Conservation (phyloP, 345 rosid species). For the Fremontodendron californicum region DNA sequence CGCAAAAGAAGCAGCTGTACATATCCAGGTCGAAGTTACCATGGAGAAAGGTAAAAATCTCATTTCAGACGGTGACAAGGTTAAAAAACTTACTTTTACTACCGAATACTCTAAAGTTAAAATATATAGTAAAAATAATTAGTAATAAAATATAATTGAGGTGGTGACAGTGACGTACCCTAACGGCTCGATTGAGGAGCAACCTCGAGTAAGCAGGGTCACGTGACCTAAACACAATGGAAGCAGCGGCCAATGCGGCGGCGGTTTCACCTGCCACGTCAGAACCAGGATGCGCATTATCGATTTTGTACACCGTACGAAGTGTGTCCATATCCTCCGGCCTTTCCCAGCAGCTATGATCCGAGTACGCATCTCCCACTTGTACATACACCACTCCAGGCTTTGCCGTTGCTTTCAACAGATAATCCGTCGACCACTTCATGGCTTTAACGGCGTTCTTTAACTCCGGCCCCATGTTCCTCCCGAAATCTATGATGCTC, state of each 20-base stretch:
- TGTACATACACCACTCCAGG: constrained; percentile 64
- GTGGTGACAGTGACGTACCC: constrained; percentile 46
- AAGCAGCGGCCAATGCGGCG: constrained; percentile 94
- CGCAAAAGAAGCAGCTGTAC: neutral
- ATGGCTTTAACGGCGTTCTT: constrained; percentile 62
- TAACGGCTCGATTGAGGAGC: constrained; percentile 66
- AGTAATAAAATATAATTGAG: constrained; percentile 8
- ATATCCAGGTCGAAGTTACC: neutral
- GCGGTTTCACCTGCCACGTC: constrained; percentile 98
- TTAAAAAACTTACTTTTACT: neutral
- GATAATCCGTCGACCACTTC: constrained; percentile 84
- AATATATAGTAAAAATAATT: neutral
- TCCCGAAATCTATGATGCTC: constrained; percentile 91
- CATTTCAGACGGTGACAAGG: neutral
- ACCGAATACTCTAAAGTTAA: neutral
- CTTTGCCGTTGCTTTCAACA: constrained; percentile 69
- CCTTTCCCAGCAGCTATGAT: constrained; percentile 92
- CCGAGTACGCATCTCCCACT: constrained; percentile 84
- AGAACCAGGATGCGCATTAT: constrained; percentile 73
- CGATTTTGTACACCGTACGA: constrained; percentile 73
- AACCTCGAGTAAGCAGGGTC: constrained; percentile 73
- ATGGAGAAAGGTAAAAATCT: neutral
- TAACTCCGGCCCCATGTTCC: constrained; percentile 75
- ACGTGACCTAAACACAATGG: constrained; percentile 82
- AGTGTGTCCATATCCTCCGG: constrained; percentile 98